Evolutionary conservation across 345 rosid species (phyloP), one percentile per base, ranked within the genome.

Genomic region (Aurinia saxatilis): DNA sequence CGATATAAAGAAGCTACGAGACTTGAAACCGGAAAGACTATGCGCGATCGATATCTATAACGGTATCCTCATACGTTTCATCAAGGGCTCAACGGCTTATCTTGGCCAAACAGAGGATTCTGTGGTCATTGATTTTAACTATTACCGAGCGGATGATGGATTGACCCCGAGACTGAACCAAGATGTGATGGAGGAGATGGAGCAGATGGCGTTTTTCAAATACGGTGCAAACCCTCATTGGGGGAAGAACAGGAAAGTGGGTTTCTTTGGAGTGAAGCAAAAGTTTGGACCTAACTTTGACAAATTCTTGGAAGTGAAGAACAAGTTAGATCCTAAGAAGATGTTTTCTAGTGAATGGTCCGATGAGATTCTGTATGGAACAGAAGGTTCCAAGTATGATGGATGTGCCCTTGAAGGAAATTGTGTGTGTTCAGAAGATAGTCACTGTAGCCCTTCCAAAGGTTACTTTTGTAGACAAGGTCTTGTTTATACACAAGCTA

Each of bases 391-490:
- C 6, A 73, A 75, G 63, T 60, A 63, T 8, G 95, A 83, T n/a
- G 95, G 91, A 11, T 89, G 97, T 65, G 97, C 80, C 15, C 61
- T 89, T 30, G 97, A 92, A 66, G 98, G 98, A 35, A 80, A 73
- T 41, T 92, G 98, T 57, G 66, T 85, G 15, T 92, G 99, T 38
- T 78, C 90, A 1, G 93, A 89, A 56, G 95, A 89, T 33, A 73
- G 73, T 29, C 87, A 87, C 37, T 87, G 97, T 60, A 82, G 83
- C 60, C 95, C 93, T 3, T 57, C 66, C 10, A 76, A 79, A 50
- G 91, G 91, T 55, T 87, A 82, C 51, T 70, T 82, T 25, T 92
- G 97, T 74, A 71, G 65, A 50, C 72, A 63, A 60, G 97, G 96
- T 3, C 70, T 85, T 13, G 80, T 87, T 51, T 84, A 68, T 33